These are phyloP conservation scores for Talaromyces proteolyticus DNA, from an alignment of 495 filamentous ascomycete species.

Conservation along the genomic window DNA sequence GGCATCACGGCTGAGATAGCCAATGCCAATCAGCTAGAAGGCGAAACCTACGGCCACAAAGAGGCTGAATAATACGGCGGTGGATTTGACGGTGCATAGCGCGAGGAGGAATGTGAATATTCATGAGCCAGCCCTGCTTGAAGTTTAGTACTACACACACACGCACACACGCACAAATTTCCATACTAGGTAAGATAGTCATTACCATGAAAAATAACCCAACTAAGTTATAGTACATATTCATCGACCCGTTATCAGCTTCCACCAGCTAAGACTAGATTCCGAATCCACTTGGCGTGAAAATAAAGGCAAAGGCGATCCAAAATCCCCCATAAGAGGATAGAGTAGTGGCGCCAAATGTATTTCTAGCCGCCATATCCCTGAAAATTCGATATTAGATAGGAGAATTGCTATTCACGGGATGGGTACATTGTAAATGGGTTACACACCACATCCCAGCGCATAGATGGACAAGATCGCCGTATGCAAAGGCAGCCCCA, in stretches of 20 bases:
- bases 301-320: constrained; percentile 77
- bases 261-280: constrained; percentile 36
- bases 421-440: neutral
- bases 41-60: constrained; percentile 84
- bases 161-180: neutral
- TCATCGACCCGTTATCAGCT: constrained; percentile 34
- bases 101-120: constrained; percentile 82
- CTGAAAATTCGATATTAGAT: constrained; percentile 28
- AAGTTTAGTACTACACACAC: constrained; percentile 8
- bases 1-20: constrained; percentile 47
- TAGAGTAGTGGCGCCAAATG: constrained; percentile 91
- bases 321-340: constrained; percentile 95
- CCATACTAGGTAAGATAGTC: constrained; percentile 14
- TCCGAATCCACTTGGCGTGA: constrained; percentile 66
- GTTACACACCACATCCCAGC: constrained; percentile 90
- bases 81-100: constrained; percentile 80
- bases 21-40: constrained; percentile 71
- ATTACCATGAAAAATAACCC: constrained; percentile 70
- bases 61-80: constrained; percentile 83
- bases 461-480: constrained; percentile 75
- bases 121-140: constrained; percentile 74
- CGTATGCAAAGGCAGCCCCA: constrained; percentile 60
- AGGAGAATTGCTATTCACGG: neutral
- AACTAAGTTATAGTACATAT: constrained; percentile 57
- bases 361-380: constrained; percentile 94